Base-by-base conservation (phyloP, 2,329 filamentous ascomycete genomes). In the Hypomyces perniciosus region DNA sequence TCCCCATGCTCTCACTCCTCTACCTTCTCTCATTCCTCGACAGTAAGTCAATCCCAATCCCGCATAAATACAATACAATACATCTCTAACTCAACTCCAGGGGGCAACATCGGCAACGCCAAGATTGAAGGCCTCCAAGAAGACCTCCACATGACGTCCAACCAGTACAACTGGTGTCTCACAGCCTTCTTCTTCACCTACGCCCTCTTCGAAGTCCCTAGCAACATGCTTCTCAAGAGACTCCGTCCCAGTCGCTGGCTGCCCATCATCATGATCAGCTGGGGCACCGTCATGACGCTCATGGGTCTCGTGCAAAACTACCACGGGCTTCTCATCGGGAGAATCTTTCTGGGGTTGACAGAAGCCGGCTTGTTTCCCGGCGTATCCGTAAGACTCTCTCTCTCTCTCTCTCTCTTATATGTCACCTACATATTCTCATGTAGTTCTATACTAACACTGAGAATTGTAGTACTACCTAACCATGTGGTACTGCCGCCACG, bases 141-240 rank as follows among this genome's bases (percentile, higher is more conserved):
- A 52, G 73, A 77, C 48, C 62, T 79, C 12, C 54, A 75, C 10
- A 80, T 91, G 73, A 78, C 76, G 0, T 65, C 77, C 4, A 75
- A 80, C 51, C 77, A 90, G 62, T 93, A 90, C 68, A 91, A 90
- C 66, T 75, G 81, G 60, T 78, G 81, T 44, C 73, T 86, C 5
- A 76, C 75, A 4, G 80, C 90, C 54, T 93, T 95, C 73, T 93
- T 92, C 73, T 80, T 92, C 56, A 66, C 85, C 2, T 95, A 93
- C 62, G 76, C 85, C 2, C 73, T 85, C 20, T 89, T 89, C 56
- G 88, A 92, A 62, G 80, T 85, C 0, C 72, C 88, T n/a, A 89
- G 84, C 50, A 93, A 93, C 60, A 67, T 92, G 9, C 68, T 92
- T 6, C 78, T 93, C 50, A 93, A 92, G 66, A 79, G 77, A 10